Evolutionary conservation across 495 filamentous ascomycete species (phyloP), one percentile per base, ranked within the genome.

Genomic region (Penicillium lividum): DNA sequence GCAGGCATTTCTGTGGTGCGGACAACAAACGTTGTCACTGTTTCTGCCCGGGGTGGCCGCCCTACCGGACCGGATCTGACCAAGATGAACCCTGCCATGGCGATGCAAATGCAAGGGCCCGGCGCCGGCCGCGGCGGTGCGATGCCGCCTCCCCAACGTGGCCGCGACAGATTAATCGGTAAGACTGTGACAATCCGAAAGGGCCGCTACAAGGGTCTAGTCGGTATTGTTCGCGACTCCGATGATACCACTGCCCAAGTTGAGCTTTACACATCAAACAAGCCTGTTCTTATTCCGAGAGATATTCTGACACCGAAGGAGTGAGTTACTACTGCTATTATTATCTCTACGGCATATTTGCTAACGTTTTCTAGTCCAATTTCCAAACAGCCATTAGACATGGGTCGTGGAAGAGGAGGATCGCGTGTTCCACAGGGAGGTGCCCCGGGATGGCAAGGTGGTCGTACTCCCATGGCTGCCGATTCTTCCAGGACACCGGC

Each of bases 151-250:
- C 91, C 90, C 38, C 87, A 83, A 63, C 77, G 75, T 61, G 93
- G 92, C 30, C 84, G 90, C 25, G 95, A 99, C 70, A 84, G 86
- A n/a, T 73, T 93, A 48, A 84, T 97, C 57, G 91, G 91, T 18
- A 92, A 98, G 74, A 98, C 92, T 1, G 91, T 98, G 36, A 89
- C 83, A 30, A 86, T 98, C 58, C 78, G 86, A 47, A 89, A 84
- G 64, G 95, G 95, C 9, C 84, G 86, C 1, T 90, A 92, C 73
- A 99, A 99, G 75, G 94, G 93, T 51, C 78, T 97, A 13, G 80
- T 99, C 48, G 95, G 95, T 61, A 96, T 96, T 55, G 90, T 99
- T 62, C 96, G 95, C 66, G 92, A 98, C 67, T 85, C 95, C 0
- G 93, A 89, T 0, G 92, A 95, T 57, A 82, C 80, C 0, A 85